Base-by-base conservation (phyloP, 805 yeast genomes). In the Candida xyloterini region DNA sequence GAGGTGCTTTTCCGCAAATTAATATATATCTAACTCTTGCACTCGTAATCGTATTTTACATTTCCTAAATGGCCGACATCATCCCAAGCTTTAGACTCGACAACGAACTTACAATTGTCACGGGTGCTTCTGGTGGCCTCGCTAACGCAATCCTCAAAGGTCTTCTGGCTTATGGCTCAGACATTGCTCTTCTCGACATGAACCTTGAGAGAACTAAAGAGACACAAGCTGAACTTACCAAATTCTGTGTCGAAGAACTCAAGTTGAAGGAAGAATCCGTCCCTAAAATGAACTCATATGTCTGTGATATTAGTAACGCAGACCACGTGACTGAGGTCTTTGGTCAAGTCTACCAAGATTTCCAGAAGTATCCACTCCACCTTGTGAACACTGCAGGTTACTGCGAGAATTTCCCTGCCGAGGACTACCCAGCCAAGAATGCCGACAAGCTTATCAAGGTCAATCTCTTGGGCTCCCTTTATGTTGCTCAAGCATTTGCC, bases 111-210 rank as follows among this genome's bases (percentile, higher is more conserved):
- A 87, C 88, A 29, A 70, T 84, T 31, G 67, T 84, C 47, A 84
- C 93, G 26, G 93, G 93, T 33, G 93, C 90, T 7, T 81, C 88
- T 25, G 93, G 93, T 33, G 91, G 90, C 13, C 67, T 84, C 51
- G 81, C 86, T 1, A 66, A 79, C 26, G 79, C 82, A 11, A 56
- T 83, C 38, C 69, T 83, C 41, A 75, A 80, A 53, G 85, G 86
- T 13, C 64, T 84, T 26, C 60, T 84, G 10, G 84, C 85, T 4
- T 85, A 84, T 53, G 95, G 91, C 26, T 86, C 91, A 3, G 79
- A 80, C 15, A 66, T 84, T 30, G 93, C 93, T 21, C 68, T 84
- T 30, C 70, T 84, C 25, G 93, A 84, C 59, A 71, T 81, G 65
- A 76, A 78, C 65, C 62, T 74, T 55, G 80, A 77, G 42, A 71